Conservation (phyloP, 1,284 basidiomycete genomes). For the Cryptococcus jaspeensis region DNA sequence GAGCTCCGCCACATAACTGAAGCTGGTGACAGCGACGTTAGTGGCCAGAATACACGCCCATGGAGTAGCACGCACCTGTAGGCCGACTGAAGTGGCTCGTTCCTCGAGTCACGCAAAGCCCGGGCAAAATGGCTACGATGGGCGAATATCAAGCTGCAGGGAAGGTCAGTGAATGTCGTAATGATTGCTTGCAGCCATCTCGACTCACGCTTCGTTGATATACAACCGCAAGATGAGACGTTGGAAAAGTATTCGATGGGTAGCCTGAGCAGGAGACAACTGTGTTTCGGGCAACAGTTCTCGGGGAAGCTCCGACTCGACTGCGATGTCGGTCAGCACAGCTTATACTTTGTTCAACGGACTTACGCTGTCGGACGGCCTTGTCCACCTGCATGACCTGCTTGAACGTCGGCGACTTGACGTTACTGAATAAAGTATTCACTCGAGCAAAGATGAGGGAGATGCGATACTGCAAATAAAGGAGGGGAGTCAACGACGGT, state of each 20-base stretch:
- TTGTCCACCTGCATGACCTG: constrained; percentile 9
- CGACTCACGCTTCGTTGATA: not conserved
- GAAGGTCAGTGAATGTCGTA: not conserved
- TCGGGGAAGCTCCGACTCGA: not conserved
- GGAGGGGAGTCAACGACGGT: not conserved
- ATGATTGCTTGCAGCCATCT: no score
- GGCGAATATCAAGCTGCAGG: not conserved
- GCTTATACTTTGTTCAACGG: no score
- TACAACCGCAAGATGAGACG: not conserved
- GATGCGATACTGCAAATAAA: constrained; percentile 13
- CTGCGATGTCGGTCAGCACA: not conserved
- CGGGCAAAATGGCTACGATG: not conserved
- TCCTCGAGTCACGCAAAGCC: not conserved
- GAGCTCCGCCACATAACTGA: constrained; percentile 15
- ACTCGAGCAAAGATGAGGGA: constrained; percentile 8
- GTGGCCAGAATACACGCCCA: no score
- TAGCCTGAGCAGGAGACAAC: not conserved
- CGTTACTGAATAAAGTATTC: constrained; percentile 13
- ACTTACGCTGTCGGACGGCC: not conserved
- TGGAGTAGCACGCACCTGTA: not conserved
- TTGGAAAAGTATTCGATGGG: not conserved
- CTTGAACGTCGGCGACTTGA: not conserved
- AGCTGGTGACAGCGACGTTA: not conserved
- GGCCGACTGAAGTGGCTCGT: not conserved
- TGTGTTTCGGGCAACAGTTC: no score